Percentiles rank a stretch among this genome's conserved stretches.
Conservation (phyloP, 1,284 basidiomycete species). For the Boletus semigastroideus region DNA sequence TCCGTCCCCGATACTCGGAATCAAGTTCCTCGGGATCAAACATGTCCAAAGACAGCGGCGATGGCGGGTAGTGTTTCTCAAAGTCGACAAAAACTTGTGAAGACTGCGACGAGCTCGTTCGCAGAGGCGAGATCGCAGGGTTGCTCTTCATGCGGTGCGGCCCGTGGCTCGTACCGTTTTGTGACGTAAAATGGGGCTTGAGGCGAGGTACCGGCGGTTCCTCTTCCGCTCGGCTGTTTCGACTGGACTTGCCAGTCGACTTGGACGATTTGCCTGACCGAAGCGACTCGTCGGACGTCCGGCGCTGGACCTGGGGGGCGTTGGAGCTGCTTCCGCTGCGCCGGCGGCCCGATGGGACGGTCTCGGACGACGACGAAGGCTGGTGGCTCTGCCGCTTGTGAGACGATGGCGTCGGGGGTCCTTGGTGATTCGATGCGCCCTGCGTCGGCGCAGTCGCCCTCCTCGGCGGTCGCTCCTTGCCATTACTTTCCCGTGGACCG, state of each 20-base stretch:
- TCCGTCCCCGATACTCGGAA: conserved; percentile 40
- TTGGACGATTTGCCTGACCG: conserved; percentile 41
- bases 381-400: conserved; percentile 26
- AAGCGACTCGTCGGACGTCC: conserved; percentile 41
- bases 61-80: conserved; percentile 23
- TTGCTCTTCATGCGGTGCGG: conserved; percentile 47
- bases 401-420: conserved; percentile 12
- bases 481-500: conserved; percentile 13
- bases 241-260: conserved; percentile 32
- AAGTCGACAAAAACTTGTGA: conserved; percentile 37
- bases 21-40: conserved; percentile 35
- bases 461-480: conserved; percentile 17
- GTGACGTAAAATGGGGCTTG: conserved; percentile 27
- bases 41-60: conserved; percentile 20
- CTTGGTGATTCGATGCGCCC: conserved; percentile 14
- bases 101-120: conserved; percentile 31
- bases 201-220: conserved; percentile 33
- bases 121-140: conserved; percentile 36
- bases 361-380: conserved; percentile 20
- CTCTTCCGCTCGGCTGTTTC: conserved; percentile 31
- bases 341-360: conserved; percentile 19
- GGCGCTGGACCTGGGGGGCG: conserved; percentile 19
- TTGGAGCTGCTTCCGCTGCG: conserved; percentile 32
- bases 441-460: conserved; percentile 18
- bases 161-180: conserved; percentile 8